Evolutionary conservation across 163 green algal species (phyloP).

Genomic region (Chlamydomonas reinhardtii): DNA sequence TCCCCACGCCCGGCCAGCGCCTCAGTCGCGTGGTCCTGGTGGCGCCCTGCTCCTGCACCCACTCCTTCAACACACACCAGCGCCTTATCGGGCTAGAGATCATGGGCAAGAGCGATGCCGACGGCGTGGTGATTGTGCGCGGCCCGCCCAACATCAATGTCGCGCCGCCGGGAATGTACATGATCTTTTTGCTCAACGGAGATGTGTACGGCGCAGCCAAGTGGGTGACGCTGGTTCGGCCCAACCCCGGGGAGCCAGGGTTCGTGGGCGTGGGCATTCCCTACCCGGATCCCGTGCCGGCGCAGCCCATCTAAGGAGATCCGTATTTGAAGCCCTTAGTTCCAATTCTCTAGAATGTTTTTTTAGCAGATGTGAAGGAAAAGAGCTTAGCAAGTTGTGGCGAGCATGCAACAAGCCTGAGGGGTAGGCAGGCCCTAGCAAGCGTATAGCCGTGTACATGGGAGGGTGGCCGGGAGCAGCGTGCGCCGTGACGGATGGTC

Average conservation of each 20-base stretch:
- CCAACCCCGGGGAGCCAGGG: neutral
- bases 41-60: slow-evolving; percentile 43
- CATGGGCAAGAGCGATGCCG: neutral
- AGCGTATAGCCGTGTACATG: too few relatives aligned
- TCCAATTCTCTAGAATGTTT: too few relatives aligned
- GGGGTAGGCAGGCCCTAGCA: too few relatives aligned
- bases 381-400: too few relatives aligned
- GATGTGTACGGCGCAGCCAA: slow-evolving; percentile 38
- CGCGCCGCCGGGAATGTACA: slow-evolving; percentile 52
- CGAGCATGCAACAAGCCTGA: too few relatives aligned
- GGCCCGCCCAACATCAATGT: slow-evolving; percentile 48
- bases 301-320: too few relatives aligned
- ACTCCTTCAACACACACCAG: slow-evolving; percentile 52
- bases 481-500: too few relatives aligned
- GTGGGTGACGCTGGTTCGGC: slow-evolving; percentile 37
- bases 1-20: neutral
- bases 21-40: slow-evolving; percentile 52
- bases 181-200: slow-evolving; percentile 60
- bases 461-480: too few relatives aligned
- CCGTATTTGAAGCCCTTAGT: too few relatives aligned
- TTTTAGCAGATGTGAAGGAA: too few relatives aligned
- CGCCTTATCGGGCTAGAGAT: slow-evolving; percentile 35
- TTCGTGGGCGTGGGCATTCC: neutral
- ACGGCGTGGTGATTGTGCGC: slow-evolving; percentile 1
- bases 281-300: too few relatives aligned